Conservation (phyloP, 257 asterid species). For the Solanum acaule region DNA sequence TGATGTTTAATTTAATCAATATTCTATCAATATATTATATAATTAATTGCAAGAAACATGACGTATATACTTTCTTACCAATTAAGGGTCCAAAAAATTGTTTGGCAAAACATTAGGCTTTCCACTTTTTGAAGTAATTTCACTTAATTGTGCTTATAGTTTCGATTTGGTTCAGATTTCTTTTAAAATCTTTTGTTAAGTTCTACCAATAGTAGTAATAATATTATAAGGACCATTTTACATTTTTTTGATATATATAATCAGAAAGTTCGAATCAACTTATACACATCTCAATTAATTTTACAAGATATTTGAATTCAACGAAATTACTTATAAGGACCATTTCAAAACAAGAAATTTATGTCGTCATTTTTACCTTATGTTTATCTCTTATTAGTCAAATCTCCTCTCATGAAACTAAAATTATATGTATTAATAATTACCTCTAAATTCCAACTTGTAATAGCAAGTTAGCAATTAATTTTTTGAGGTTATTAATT, state of each 20-base stretch:
- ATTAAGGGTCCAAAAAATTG: not conserved
- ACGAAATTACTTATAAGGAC: not conserved
- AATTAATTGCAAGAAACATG: not conserved
- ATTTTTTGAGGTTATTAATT: not conserved
- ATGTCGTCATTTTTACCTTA: not conserved
- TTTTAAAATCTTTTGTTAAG: not conserved
- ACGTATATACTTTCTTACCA: not conserved
- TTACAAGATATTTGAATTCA: fast-evolving
- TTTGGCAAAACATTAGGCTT: not conserved
- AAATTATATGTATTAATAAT: not conserved
- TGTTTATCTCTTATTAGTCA: not conserved
- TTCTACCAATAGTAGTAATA: not conserved
- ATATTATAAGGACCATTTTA: not conserved
- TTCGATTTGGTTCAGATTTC: not conserved
- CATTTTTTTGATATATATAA: not conserved
- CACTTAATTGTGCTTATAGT: not conserved
- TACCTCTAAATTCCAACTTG: not conserved
- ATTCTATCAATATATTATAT: not conserved
- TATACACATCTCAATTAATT: not conserved
- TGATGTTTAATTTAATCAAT: not conserved
- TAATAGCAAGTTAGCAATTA: not conserved
- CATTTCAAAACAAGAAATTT: not conserved
- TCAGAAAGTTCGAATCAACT: not conserved
- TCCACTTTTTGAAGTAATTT: not conserved
- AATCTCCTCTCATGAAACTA: not conserved